Base-by-base conservation (phyloP, 2,329 filamentous ascomycete species). In the Drechslerella dactyloides region DNA sequence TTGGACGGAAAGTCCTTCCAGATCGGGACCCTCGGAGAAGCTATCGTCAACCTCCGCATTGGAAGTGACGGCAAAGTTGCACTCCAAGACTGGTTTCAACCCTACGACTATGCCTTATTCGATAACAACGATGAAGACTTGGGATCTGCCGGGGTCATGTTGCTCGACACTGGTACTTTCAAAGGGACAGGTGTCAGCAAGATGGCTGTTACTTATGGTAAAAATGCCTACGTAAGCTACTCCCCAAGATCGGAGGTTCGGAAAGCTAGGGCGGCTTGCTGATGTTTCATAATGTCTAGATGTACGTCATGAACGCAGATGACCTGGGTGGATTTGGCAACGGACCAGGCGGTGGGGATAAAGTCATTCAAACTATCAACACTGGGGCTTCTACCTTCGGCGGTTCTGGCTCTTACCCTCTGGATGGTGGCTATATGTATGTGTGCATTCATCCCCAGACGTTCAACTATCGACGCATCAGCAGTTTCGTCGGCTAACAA, bases 51-150 rank as follows among this genome's bases (percentile, higher is more conserved):
- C 74, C 56, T 74, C n/a, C 70, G 58, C 46, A 69, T 77, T 17
- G 74, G 73, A 35, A 72, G 68, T 35, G 78, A 80, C 2, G 82
- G 82, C 8, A 80, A 83, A 50, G 80, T 85, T 0, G 78, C 78
- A 0, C 75, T 84, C 6, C 79, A 81, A 5, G 84, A 85, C 63
- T 85, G 85, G 75, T 85, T 85, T 70, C 83, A 85, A 79, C 84
- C 84, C 0, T 84, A 81, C 73, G 83, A 85, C 51, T 72, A 72
- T 35, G 68, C 60, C 1, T 44, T 72, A 10, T 72, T 72, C 30
- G 68, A 72, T 15, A 72, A 72, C 19, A 72, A 72, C 44, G 68
- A 72, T n/a, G 60, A 72, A 56, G 84, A 85, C 74, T 76, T 85
- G n/a, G 84, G 83, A 1, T 77, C 79, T 8, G 78, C 78, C 17